Evolutionary conservation across 805 yeast species (phyloP).

Genomic region (Lipomyces chichibuensis): DNA sequence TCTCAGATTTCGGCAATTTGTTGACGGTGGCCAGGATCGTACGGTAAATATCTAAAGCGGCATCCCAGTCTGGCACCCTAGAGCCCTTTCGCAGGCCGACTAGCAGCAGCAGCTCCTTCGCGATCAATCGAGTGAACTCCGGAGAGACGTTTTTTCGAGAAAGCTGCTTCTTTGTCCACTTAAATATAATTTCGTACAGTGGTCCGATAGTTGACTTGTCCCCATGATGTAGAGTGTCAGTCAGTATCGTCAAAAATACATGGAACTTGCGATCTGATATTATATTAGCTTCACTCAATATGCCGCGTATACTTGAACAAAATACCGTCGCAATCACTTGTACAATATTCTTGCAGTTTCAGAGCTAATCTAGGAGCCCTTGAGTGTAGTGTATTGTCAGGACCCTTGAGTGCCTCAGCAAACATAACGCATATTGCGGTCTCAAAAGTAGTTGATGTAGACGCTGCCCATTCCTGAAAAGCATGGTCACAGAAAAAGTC

Average conservation of each 20-base stretch:
- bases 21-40: not conserved
- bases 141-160: not conserved
- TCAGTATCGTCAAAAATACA: conserved; percentile 36
- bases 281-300: not conserved
- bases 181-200: conserved; percentile 35
- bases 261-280: conserved; percentile 10
- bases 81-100: conserved; percentile 47
- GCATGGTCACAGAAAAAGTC: conserved; percentile 50
- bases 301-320: not conserved
- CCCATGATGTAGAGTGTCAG: conserved; percentile 43
- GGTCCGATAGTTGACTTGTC: conserved; percentile 41
- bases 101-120: conserved; percentile 38
- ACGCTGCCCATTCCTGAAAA: conserved; percentile 43
- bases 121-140: not conserved
- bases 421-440: conserved; percentile 63
- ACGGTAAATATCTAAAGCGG: conserved; percentile 10
- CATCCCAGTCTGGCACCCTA: conserved; percentile 45
- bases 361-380: conserved; percentile 49
- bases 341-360: conserved; percentile 26
- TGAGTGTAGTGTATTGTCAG: conserved; percentile 75
- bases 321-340: conserved; percentile 12
- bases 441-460: conserved; percentile 54
- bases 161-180: conserved; percentile 23
- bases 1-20: conserved; percentile 2
- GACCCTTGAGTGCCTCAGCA: conserved; percentile 73